phyloP scores from a whole-genome alignment of 305 asterid species.

The Rubia balearica region DNA sequence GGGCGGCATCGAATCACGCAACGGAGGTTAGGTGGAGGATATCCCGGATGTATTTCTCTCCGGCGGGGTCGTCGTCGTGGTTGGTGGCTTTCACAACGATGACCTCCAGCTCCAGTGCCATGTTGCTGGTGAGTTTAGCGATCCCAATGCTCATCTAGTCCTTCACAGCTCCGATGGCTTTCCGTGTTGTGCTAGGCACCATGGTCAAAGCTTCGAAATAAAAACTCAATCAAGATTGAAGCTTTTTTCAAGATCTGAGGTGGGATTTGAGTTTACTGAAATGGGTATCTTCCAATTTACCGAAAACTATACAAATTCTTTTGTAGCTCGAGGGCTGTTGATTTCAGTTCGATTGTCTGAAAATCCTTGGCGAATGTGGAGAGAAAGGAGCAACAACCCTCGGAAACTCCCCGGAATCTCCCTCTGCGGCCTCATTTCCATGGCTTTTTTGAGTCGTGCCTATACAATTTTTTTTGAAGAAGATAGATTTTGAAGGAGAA shows the following conservation, averaged over 20 bases:
- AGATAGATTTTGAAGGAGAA: no score
- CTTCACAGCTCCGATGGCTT: no score
- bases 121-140: no score
- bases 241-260: no score
- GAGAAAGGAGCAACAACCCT: constrained; percentile 8
- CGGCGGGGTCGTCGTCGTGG: constrained; percentile 79
- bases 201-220: no score
- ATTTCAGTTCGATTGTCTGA: background rate
- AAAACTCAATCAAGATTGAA: no score
- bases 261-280: background rate
- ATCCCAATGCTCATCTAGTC: no score
- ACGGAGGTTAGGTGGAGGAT: constrained; percentile 56
- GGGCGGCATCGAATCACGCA: no score
- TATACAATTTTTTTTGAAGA: no score
- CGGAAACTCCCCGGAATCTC: background rate
- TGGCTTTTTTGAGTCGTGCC: background rate
- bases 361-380: background rate
- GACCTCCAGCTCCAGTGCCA: no score
- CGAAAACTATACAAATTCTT: background rate
- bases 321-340: constrained; percentile 5
- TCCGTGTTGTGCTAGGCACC: no score
- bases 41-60: constrained; percentile 64
- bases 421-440: background rate
- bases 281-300: constrained; percentile 4
- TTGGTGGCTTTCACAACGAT: constrained; percentile 60